Evolutionary conservation across 2,329 filamentous ascomycete species (phyloP).

Genomic region (Myriosclerotinia scirpicola): DNA sequence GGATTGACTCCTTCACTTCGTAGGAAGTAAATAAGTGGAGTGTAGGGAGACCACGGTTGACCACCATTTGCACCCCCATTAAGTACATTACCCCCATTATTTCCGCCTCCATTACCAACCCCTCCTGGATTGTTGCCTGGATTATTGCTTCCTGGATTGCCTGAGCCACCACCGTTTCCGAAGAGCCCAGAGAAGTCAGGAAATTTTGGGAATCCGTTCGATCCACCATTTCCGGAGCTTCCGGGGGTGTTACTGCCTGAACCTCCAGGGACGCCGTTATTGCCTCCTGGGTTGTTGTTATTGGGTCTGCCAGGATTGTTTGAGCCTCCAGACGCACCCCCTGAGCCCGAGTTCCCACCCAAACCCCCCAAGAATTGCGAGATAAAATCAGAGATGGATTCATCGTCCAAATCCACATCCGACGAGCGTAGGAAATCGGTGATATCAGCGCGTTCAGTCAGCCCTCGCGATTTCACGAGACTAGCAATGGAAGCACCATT

Average conservation of each 20-base stretch:
- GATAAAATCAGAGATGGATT: background rate
- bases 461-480: background rate
- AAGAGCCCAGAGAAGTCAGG: background rate
- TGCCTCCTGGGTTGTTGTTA: background rate
- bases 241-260: background rate
- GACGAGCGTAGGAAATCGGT: background rate
- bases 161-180: background rate
- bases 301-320: background rate
- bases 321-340: background rate
- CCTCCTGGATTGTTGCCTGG: background rate
- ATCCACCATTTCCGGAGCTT: background rate
- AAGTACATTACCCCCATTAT: background rate
- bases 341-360: background rate
- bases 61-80: background rate
- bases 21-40: background rate
- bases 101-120: background rate
- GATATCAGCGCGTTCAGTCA: background rate
- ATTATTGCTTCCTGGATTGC: background rate
- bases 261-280: background rate
- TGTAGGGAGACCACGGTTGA: slow-evolving; percentile 1
- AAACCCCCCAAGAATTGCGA: background rate
- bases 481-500: background rate
- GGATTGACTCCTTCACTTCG: background rate
- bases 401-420: background rate
- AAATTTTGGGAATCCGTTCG: background rate